Percentiles rank a stretch among this genome's conserved stretches.
phyloP scores from a whole-genome alignment of 805 yeast genomes.

The Cephaloascus fragrans region DNA sequence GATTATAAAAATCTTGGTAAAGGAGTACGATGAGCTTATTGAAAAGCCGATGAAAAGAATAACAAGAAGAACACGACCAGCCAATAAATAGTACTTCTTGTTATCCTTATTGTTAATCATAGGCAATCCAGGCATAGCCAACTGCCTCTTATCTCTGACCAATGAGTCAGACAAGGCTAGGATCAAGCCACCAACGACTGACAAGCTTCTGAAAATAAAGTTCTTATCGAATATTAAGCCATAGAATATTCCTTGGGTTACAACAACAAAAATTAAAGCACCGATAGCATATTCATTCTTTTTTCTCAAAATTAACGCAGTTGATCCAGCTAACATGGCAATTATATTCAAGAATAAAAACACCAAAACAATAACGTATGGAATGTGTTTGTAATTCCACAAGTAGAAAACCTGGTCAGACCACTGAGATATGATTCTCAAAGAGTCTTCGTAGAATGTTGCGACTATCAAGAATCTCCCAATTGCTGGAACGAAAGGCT shows the following conservation, averaged over 20 bases:
- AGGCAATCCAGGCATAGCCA: constrained; percentile 67
- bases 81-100: constrained; percentile 73
- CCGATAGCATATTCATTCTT: constrained; percentile 62
- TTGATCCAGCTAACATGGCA: constrained; percentile 66
- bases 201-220: constrained; percentile 78
- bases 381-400: constrained; percentile 68
- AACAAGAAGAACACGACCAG: constrained; percentile 81
- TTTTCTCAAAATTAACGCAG: constrained; percentile 59
- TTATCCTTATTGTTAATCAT: constrained; percentile 61
- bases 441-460: constrained; percentile 84
- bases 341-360: constrained; percentile 56
- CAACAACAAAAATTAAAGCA: constrained; percentile 58
- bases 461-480: constrained; percentile 90
- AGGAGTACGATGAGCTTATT: constrained; percentile 63
- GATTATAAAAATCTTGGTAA: constrained; percentile 53
- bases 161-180: constrained; percentile 82
- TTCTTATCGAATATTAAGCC: constrained; percentile 76
- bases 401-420: constrained; percentile 80
- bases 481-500: constrained; percentile 75
- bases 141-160: constrained; percentile 62
- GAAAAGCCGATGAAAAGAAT: constrained; percentile 81
- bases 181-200: constrained; percentile 86
- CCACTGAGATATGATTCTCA: constrained; percentile 84
- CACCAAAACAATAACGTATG: constrained; percentile 66
- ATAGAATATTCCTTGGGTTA: constrained; percentile 79